Base-by-base conservation (phyloP, 768 basidiomycete species). In the Butyriboletus loyo region DNA sequence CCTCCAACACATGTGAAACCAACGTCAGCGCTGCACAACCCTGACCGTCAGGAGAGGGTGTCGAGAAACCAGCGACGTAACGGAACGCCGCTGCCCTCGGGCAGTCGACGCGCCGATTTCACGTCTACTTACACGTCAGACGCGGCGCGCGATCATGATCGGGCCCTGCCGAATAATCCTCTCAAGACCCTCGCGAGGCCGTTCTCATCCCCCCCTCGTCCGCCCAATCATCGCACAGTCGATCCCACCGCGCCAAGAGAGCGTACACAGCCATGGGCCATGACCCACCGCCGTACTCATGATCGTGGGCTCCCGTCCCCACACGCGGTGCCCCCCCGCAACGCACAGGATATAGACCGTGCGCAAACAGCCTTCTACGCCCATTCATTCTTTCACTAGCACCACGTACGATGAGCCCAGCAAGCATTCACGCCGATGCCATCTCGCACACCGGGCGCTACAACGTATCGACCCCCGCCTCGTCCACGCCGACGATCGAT, bases 401-500 rank as follows among this genome's bases (percentile, higher is more conserved):
- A 10, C 24, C 13, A 14, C 19, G 37, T 11, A 13, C 38, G 38
- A 43, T 43, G 42, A 11, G 42, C 19, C 42, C 21, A 45, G 15
- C 21, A 13, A 45, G 30, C 21, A 21, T 27, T 6, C n/a, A 43
- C 19, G 3, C 9, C 21, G 28, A 44, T 7, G 4, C 28, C 28
- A 19, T 14, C 42, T 21, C 30, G 30, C 32, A 17, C 24, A 47
- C 47, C 49, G 19, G 44, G 13, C 39, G 15, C 0, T 21, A 3
- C 25, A 17, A 30, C 17, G 27, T 11, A 10, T 50, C 45, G 15
- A 22, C 28, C 7, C 47, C 61, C 4, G 35, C 36, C 2, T 64
- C 63, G 17, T 53, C 53, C 13, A 55, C 63, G 2, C 53, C 61
- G 5, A 64, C 63, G 32, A 31, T 65, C 34, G 58, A 66, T 21